phyloP scores from a whole-genome alignment of 2,329 filamentous ascomycete genomes.

The Colletotrichum incanum region DNA sequence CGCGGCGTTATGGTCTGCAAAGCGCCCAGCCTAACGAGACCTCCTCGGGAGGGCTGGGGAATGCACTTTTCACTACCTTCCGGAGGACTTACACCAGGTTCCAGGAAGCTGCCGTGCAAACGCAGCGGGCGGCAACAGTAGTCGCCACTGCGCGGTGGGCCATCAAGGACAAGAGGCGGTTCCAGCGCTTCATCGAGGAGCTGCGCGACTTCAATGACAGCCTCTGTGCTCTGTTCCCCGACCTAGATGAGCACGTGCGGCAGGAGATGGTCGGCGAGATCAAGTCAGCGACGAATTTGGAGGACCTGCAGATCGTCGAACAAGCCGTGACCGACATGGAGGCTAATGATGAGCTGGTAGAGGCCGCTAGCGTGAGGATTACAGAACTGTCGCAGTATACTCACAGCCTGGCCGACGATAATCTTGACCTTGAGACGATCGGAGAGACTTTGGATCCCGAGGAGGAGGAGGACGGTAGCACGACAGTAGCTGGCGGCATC shows the following conservation, averaged over 20 bases:
- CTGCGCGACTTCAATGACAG: background rate
- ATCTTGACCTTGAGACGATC: background rate
- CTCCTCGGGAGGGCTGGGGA: no score
- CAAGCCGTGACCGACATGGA: background rate
- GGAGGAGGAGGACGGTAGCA: background rate
- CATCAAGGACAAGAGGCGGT: background rate
- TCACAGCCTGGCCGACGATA: background rate
- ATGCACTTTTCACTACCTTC: background rate
- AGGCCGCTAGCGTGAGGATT: background rate
- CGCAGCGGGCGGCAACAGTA: background rate
- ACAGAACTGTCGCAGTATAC: background rate
- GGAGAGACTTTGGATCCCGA: background rate
- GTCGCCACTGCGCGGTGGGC: background rate
- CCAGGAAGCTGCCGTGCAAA: background rate
- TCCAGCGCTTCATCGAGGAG: background rate
- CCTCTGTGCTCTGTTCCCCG: background rate
- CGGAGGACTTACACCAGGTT: background rate
- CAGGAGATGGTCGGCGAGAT: background rate
- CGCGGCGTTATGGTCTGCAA: no score
- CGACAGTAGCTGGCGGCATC: background rate
- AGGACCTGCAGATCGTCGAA: background rate
- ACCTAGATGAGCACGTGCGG: background rate
- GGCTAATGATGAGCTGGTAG: background rate
- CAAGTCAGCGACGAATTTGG: background rate
- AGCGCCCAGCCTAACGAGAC: no score